These are phyloP conservation scores for Orychophragmus violaceus DNA, from an alignment of 345 rosid genomes.

Conservation along the genomic window DNA sequence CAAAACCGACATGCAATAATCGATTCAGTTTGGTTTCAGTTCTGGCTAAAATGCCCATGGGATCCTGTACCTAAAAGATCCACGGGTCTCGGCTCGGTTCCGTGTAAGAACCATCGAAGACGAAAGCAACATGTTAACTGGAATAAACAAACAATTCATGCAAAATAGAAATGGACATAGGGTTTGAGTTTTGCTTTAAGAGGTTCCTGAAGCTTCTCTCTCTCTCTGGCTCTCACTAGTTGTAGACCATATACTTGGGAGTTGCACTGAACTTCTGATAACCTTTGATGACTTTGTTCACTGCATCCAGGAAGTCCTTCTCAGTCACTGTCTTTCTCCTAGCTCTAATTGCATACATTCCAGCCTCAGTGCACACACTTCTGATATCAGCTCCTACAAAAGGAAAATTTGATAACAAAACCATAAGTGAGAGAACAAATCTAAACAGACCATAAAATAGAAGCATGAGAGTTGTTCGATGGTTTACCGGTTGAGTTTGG, in stretches of 20 bases:
- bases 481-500: slow-evolving; percentile 81
- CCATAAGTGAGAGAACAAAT: background rate
- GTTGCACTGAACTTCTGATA: slow-evolving; percentile 96
- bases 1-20: too few relatives aligned
- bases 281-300: slow-evolving; percentile 93
- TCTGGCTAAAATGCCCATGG: too few relatives aligned
- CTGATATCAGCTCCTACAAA: slow-evolving; percentile 84
- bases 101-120: background rate
- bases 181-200: background rate
- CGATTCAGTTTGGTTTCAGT: too few relatives aligned
- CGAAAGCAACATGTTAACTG: background rate
- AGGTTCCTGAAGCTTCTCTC: background rate
- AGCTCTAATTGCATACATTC: slow-evolving; percentile 89
- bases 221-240: slow-evolving; percentile 16
- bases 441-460: background rate
- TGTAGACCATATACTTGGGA: slow-evolving; percentile 93
- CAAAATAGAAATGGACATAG: background rate
- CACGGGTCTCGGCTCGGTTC: too few relatives aligned
- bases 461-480: background rate
- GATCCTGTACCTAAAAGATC: too few relatives aligned
- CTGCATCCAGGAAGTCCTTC: slow-evolving; percentile 96
- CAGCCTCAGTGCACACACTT: slow-evolving; percentile 97
- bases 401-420: background rate
- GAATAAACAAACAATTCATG: background rate
- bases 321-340: slow-evolving; percentile 91